Evolutionary conservation across 768 basidiomycete species (phyloP), one percentile per base, ranked within the genome.

Genomic region (Termitomyces sp.): DNA sequence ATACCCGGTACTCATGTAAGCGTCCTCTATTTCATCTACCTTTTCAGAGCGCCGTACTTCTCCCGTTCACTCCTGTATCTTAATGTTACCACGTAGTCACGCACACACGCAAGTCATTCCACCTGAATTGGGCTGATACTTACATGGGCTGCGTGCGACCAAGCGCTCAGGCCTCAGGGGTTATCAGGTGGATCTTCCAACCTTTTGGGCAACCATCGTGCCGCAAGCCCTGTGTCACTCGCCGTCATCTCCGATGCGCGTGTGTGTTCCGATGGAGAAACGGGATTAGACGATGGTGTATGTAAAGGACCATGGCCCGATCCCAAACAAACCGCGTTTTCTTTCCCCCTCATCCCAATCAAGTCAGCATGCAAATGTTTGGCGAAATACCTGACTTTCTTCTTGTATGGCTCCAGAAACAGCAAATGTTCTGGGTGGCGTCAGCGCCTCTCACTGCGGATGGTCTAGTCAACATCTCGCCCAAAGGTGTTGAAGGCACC

Each of bases 401-500:
- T 30, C 66, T 81, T 24, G 71, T 76, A 57, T 88, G 86, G 87
- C 79, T 88, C 20, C 62, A 73, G 41, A 74, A 78, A 60, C 87
- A 89, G 68, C 76, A 87, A 55, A 76, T 86, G 62, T 89, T 88
- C 68, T 89, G 84, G 80, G 86, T 90, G 28, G 86, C 84, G 0
- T 82, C 84, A 2, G 83, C 85, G 0, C 86, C 87, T 24, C 77
- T 88, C 26, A 73, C 70, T 16, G 69, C 67, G 0, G 76, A 81
- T 20, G 87, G 85, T 0, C 84, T 86, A 47, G 78, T 90, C 54
- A 88, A 88, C 63, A 69, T 88, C 32, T 87, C 85, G 0, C 86
- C 87, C 0, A 89, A 89, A 64, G 85, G 83, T 55, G 74, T 79
- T 22, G 71, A 77, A 61, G 82, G 82, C n/a, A 82, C 80, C 3